Conservation (phyloP, 1,139 yeast species). For the Saccharomyces uvarum region DNA sequence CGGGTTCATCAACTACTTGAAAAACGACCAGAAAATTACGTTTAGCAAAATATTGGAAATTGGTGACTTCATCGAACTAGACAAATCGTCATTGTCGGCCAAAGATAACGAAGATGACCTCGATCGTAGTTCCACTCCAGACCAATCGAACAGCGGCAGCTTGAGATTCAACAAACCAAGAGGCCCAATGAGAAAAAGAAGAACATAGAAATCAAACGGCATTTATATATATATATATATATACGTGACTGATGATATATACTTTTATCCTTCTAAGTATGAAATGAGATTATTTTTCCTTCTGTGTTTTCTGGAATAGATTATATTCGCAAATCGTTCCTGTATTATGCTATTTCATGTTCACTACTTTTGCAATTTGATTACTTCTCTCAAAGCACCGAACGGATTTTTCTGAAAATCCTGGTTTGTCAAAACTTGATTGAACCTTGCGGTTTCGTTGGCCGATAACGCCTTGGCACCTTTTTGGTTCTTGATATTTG, state of each 20-base stretch:
- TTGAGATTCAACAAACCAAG: conserved; percentile 45
- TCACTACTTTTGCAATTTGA: conserved; percentile 29
- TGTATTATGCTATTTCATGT: conserved; percentile 9
- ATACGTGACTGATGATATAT: neutral
- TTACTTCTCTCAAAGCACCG: conserved; percentile 44
- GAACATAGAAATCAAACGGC: conserved; percentile 1
- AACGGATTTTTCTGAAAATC: conserved; percentile 52
- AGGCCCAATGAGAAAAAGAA: conserved; percentile 39
- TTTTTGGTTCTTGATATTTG: conserved; percentile 50
- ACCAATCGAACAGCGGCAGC: conserved; percentile 16
- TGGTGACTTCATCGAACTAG: conserved; percentile 63
- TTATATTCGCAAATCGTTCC: neutral
- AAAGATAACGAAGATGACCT: conserved; percentile 14
- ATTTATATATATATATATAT: neutral
- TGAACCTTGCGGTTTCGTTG: conserved; percentile 50
- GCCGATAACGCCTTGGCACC: conserved; percentile 51
- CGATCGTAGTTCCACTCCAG: conserved; percentile 13
- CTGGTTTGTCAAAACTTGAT: conserved; percentile 44
- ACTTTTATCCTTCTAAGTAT: neutral
- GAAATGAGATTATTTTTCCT: neutral
- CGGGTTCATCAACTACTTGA: conserved; percentile 51
- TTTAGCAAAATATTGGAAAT: conserved; percentile 48
- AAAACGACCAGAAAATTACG: conserved; percentile 30
- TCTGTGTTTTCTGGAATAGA: neutral
- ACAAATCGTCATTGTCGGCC: conserved; percentile 33